Percentiles rank a stretch among this genome's conserved stretches.
Evolutionary conservation across 2,329 filamentous ascomycete genomes (phyloP).

Genomic region (Thielaviopsis punctulata): DNA sequence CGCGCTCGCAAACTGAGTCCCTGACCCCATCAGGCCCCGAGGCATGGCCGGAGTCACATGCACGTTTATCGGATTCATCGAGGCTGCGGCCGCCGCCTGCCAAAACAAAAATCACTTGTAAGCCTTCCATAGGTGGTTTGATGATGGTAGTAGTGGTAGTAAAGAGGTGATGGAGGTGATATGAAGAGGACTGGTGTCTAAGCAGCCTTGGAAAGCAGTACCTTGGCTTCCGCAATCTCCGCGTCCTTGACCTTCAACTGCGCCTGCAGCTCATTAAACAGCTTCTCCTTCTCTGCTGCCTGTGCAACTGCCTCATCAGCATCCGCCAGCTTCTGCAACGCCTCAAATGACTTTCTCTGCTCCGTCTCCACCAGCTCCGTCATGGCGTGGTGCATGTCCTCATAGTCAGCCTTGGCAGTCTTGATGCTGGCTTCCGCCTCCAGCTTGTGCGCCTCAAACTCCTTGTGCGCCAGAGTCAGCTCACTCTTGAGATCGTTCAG

Average conservation of each 20-base stretch:
- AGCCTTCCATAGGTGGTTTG: conserved; percentile 12
- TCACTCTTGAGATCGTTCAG: conserved; percentile 22
- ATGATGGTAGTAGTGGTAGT: conserved; percentile 8
- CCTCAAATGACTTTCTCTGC: conserved; percentile 33
- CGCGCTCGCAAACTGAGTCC: conserved; percentile 33
- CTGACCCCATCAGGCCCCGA: conserved; percentile 37
- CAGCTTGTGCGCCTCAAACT: conserved; percentile 34
- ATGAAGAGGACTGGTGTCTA: conserved; percentile 11
- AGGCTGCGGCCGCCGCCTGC: conserved; percentile 10
- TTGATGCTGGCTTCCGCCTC: conserved; percentile 34
- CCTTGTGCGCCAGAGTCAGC: conserved; percentile 31
- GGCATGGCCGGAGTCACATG: conserved; percentile 20
- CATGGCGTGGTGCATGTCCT: conserved; percentile 46
- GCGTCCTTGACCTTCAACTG: conserved; percentile 46
- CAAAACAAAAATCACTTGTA: conserved; percentile 13
- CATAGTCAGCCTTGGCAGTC: conserved; percentile 41
- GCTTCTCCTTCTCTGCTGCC: conserved; percentile 30
- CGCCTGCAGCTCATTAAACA: conserved; percentile 32
- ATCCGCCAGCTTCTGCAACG: conserved; percentile 24
- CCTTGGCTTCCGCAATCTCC: conserved; percentile 44
- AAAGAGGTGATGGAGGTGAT: conserved; percentile 9
- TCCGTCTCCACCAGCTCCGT: conserved; percentile 43
- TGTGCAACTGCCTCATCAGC: conserved; percentile 1
- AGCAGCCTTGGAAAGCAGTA: conserved; percentile 18
- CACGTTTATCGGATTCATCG: conserved; percentile 5